Evolutionary conservation across 805 yeast genomes (phyloP).

Genomic region (Saccharomycopsis sp.): DNA sequence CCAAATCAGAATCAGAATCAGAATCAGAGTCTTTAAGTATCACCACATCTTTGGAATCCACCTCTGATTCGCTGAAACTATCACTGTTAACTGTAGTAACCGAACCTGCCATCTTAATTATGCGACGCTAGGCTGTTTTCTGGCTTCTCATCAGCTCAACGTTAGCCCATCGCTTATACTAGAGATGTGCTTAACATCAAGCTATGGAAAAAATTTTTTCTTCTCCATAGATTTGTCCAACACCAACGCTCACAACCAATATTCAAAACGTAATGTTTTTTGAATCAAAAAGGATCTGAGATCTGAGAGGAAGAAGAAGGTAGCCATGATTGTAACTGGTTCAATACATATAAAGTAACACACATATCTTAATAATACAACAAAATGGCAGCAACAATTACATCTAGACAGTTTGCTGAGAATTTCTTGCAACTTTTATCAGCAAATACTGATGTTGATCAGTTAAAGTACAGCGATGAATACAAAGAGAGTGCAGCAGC

Average conservation of each 20-base stretch:
- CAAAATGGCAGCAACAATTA: slow-evolving; percentile 7
- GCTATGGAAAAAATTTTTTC: neutral
- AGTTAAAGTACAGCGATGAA: slow-evolving; percentile 5
- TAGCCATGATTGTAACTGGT: too few relatives aligned
- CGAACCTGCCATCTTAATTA: neutral
- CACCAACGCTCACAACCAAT: neutral
- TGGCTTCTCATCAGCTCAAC: neutral
- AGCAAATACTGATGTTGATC: slow-evolving; percentile 8
- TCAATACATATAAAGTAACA: neutral
- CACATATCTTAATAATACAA: neutral
- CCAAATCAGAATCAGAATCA: neutral
- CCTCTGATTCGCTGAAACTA: neutral
- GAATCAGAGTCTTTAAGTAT: neutral
- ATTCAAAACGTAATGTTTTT: too few relatives aligned
- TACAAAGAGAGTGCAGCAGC: slow-evolving; percentile 8
- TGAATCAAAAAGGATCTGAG: too few relatives aligned
- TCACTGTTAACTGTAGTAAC: neutral
- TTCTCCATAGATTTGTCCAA: neutral
- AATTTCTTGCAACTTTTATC: slow-evolving; percentile 17
- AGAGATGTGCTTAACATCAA: neutral
- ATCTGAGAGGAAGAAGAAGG: too few relatives aligned
- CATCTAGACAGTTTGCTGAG: slow-evolving; percentile 9
- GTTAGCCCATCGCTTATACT: neutral
- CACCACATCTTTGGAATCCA: neutral
- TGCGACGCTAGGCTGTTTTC: neutral